A percentile compares a stretch with the other conserved stretches of the same genome.
Conservation (phyloP, 345 rosid genomes). For the Camelina neglecta region DNA sequence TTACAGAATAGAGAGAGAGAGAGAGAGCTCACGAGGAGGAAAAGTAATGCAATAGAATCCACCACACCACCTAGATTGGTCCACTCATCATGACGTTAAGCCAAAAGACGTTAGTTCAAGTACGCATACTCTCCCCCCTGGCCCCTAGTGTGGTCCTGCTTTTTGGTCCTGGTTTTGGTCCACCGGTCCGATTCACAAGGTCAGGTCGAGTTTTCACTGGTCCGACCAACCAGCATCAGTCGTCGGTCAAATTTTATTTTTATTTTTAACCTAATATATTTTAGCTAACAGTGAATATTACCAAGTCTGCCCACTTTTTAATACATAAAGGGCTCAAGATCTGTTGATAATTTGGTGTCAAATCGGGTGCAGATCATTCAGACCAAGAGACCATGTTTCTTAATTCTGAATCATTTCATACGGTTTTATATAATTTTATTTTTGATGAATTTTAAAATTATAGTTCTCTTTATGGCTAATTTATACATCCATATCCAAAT, state of each 20-base stretch:
- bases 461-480: too few species aligned
- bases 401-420: not conserved
- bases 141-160: constrained; percentile 21
- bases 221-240: constrained; percentile 24
- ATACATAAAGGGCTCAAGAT: not conserved
- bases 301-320: not conserved
- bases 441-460: too few species aligned
- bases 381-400: not conserved
- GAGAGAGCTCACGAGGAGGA: constrained; percentile 34
- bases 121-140: constrained; percentile 7
- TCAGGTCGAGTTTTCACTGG: constrained; percentile 34
- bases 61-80: constrained; percentile 28
- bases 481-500: too few species aligned
- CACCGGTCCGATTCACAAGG: constrained; percentile 19
- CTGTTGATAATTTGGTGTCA: not conserved
- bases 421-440: too few species aligned
- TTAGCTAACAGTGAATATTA: not conserved
- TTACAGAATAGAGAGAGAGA: constrained; percentile 18
- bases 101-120: constrained; percentile 36
- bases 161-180: constrained; percentile 23
- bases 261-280: not conserved
- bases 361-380: not conserved
- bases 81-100: constrained; percentile 44
- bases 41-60: constrained; percentile 2
- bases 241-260: not conserved